Base-by-base conservation (phyloP, 371 early-diverging fungal species). In the Batrachochytrium dendrobatidis region DNA sequence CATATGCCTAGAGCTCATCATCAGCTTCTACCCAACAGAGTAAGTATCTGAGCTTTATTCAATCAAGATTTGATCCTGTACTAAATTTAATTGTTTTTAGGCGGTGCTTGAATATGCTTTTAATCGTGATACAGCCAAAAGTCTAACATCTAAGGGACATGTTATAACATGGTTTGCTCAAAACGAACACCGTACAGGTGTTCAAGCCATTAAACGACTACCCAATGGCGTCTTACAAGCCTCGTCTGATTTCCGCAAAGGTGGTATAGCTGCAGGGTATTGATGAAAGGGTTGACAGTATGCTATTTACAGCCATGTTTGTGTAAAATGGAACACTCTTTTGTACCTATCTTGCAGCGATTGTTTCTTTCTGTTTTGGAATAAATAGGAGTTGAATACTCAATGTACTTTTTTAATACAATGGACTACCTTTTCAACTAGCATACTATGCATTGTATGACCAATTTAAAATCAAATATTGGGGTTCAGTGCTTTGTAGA, bases 1-100 rank as follows among this genome's bases (percentile, higher is more conserved):
- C 83, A 79, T 25, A 56, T 65, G 22, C 89, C 95, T 2, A 80
- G 99, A 18, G 67, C 93, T 17, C 98, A 99, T 68, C 92, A 98
- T 74, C 99, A 98, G 69, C 74, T 98, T 44, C 59, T 89, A 58
- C 97, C 97, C 0, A 74, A 94, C 64, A 59, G 73, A 35, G 82
- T 88, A 7, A 26, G 56, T 53, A 28, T 3, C 17, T 25, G 48
- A 4, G n/a, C 17, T 15, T 20, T 55, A 8, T 0, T 4, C 30
- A 5, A 6, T 33, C 24, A 5, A 5, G 46, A 0, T 46, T 2
- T 28, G 7, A 49, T 28, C 48, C 7, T 5, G 8, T 46, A 18
- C 1, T 24, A n/a, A n/a, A n/a, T n/a, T n/a, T n/a, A n/a, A 28
- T 34, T 29, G 6, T 17, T 33, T 58, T 2, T 31, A 67, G 63